Conservation (phyloP, 305 asterid genomes). For the Stenogyne calaminthoides region DNA sequence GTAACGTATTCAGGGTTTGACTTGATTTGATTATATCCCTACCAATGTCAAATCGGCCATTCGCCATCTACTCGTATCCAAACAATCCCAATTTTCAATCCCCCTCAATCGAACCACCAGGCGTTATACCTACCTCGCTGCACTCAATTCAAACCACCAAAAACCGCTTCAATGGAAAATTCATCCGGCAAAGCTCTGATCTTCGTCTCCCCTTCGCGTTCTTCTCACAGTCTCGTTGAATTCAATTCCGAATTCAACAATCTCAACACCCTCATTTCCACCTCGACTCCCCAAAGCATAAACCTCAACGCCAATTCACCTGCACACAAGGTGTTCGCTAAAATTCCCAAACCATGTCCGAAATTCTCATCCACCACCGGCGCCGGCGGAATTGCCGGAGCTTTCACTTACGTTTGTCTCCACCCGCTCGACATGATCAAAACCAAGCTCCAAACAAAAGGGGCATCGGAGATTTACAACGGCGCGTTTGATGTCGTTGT, state of each 20-base stretch:
- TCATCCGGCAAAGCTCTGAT: constrained; percentile 44
- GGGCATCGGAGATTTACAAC: constrained; percentile 79
- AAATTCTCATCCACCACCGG: constrained; percentile 69
- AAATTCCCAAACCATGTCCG: constrained; percentile 27
- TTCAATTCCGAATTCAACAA: constrained; percentile 75
- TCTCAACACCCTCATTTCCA: constrained; percentile 62
- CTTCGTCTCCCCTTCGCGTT: constrained; percentile 42
- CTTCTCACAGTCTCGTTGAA: constrained; percentile 36
- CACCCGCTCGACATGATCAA: constrained; percentile 90
- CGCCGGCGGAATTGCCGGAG: constrained; percentile 94
- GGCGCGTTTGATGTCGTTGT: constrained; percentile 83
- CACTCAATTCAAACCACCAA: neutral
- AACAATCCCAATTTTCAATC: neutral
- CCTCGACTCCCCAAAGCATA: constrained; percentile 28
- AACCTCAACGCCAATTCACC: constrained; percentile 33
- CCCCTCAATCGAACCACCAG: neutral
- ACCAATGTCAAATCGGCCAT: no score
- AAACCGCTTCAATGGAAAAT: constrained; percentile 50
- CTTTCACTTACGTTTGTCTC: constrained; percentile 90
- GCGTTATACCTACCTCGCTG: neutral
- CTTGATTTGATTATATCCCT: no score
- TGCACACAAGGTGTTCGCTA: constrained; percentile 24
- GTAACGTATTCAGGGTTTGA: no score
- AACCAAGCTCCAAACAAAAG: constrained; percentile 95
- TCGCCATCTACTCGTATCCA: neutral